Evolutionary conservation across 2,329 filamentous ascomycete species (phyloP).

Genomic region (Sporothrix mexicana): DNA sequence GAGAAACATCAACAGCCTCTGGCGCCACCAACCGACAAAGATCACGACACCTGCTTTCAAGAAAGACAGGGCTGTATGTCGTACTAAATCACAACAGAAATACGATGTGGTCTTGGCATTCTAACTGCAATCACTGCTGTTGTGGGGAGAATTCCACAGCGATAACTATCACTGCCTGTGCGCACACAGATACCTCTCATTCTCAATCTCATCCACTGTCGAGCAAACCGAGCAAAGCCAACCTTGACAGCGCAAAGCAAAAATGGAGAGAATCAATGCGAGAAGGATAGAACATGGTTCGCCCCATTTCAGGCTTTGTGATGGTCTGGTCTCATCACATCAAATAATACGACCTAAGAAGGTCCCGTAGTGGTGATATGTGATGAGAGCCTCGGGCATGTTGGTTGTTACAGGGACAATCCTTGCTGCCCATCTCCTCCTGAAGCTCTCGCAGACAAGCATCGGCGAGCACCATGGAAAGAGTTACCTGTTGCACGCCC

Average conservation of each 20-base stretch:
- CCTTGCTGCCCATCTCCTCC: neutral
- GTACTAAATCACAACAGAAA: neutral
- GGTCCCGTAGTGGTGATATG: neutral
- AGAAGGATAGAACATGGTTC: neutral
- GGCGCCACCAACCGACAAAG: neutral
- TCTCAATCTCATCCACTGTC: neutral
- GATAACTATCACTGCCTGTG: neutral
- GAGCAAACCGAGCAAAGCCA: neutral
- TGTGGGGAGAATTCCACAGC: neutral
- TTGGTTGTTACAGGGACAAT: neutral
- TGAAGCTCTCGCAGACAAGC: neutral
- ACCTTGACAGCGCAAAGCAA: neutral
- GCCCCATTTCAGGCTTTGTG: neutral
- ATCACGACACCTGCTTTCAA: neutral
- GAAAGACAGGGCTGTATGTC: neutral
- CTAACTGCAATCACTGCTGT: neutral
- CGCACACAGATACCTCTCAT: neutral
- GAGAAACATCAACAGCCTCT: neutral
- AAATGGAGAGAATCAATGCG: neutral
- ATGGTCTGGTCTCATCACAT: neutral
- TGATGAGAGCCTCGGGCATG: neutral
- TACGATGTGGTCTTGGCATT: neutral
- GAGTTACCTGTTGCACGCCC: neutral
- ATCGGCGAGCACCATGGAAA: neutral
- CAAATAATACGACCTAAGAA: neutral